phyloP scores from a whole-genome alignment of 2,329 filamentous ascomycete species.

The Sclerotinia sclerotiorum region DNA sequence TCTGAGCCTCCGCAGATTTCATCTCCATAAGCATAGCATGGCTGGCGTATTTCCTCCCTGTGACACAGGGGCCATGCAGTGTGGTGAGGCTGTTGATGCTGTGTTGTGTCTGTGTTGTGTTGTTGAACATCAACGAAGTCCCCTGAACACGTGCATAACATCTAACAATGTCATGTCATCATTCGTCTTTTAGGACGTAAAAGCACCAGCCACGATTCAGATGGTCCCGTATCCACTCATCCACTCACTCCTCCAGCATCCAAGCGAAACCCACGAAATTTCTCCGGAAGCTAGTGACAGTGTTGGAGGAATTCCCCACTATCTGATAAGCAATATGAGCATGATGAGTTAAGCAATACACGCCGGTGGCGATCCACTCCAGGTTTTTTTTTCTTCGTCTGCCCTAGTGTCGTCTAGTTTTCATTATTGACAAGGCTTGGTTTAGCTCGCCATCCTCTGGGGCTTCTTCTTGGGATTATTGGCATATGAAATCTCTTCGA shows the following conservation, averaged over 20 bases:
- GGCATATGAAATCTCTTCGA: not conserved
- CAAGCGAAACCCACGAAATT: constrained; percentile 19
- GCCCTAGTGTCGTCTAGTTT: not conserved
- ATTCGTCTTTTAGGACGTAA: not conserved
- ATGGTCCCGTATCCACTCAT: not conserved
- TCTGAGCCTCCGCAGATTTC: not conserved
- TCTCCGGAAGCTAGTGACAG: constrained; percentile 15
- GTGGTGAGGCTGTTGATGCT: constrained; percentile 4
- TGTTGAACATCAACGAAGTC: constrained; percentile 6
- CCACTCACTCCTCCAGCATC: not conserved
- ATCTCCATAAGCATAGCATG: not conserved
- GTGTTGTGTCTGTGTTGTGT: not conserved
- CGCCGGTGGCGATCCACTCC: constrained; percentile 19
- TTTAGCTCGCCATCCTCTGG: not conserved
- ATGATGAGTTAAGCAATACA: constrained; percentile 9
- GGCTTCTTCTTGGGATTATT: not conserved
- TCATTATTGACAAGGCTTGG: constrained; percentile 2
- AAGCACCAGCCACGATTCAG: constrained; percentile 18
- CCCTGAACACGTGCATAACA: constrained; percentile 18
- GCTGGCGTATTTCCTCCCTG: not conserved
- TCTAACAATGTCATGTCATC: not conserved
- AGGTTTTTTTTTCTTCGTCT: constrained; percentile 5
- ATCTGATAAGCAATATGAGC: constrained; percentile 17
- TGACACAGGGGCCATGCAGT: not conserved
- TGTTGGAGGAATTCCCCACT: constrained; percentile 13